Percentiles rank a stretch among this genome's conserved stretches.
These are phyloP conservation scores for Pythium biforme DNA, from an alignment of 352 stramenopile species.

Conservation along the genomic window DNA sequence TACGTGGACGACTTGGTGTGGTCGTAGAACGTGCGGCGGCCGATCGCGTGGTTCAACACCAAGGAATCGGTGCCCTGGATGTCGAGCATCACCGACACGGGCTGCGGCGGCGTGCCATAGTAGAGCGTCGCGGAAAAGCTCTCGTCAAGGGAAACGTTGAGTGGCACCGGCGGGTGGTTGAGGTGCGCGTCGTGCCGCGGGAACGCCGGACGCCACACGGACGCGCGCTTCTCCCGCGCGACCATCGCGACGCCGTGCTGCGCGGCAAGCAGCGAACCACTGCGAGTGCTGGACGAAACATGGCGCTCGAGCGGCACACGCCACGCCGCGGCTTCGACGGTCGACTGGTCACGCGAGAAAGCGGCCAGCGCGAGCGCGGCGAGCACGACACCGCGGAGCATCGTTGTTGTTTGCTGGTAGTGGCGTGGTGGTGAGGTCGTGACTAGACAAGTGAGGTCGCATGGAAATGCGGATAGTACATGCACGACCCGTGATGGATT, in stretches of 20 bases:
- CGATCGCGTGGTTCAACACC: conserved; percentile 14
- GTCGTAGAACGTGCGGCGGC: conserved; percentile 15
- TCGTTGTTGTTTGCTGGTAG: background rate
- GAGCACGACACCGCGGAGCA: background rate
- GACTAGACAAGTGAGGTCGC: too few relatives aligned
- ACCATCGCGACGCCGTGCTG: background rate
- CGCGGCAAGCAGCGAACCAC: too few relatives aligned
- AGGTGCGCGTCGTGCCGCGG: background rate
- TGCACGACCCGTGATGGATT: too few relatives aligned
- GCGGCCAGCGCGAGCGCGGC: background rate
- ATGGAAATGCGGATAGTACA: too few relatives aligned
- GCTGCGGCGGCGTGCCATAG: conserved; percentile 19
- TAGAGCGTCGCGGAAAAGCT: background rate
- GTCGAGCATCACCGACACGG: conserved; percentile 3
- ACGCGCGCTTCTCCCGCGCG: background rate
- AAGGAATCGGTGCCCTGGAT: background rate
- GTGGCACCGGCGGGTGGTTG: background rate
- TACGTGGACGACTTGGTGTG: conserved; percentile 24
- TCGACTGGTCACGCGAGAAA: background rate
- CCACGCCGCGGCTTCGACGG: background rate
- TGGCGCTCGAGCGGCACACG: conserved; percentile 1
- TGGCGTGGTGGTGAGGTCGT: too few relatives aligned
- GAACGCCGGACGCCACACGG: conserved; percentile 15
- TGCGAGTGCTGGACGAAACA: background rate
- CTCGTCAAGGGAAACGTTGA: background rate